These are phyloP conservation scores for Nakaseomyces delphensis DNA, from an alignment of 1,139 yeast genomes.

Conservation along the genomic window DNA sequence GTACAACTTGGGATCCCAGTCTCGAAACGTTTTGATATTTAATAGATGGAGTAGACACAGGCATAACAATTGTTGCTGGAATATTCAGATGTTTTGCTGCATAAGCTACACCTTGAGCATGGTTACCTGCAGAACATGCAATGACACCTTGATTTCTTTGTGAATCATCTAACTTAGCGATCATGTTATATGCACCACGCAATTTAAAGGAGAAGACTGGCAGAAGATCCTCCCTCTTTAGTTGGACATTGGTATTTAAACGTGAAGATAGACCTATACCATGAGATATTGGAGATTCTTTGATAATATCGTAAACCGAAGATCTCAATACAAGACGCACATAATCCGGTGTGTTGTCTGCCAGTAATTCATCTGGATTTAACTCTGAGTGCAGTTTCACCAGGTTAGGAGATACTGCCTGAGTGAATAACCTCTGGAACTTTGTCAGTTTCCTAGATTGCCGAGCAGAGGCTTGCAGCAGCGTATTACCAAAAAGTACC, in stretches of 20 bases:
- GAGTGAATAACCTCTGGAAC: background rate
- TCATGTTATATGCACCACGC: constrained; percentile 96
- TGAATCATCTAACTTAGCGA: constrained; percentile 68
- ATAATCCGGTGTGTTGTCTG: constrained; percentile 81
- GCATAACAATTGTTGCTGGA: constrained; percentile 97
- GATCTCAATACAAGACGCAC: constrained; percentile 83
- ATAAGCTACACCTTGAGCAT: constrained; percentile 97
- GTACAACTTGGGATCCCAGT: constrained; percentile 87
- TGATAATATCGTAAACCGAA: constrained; percentile 86
- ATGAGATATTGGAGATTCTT: constrained; percentile 75
- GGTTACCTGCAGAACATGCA: constrained; percentile 98
- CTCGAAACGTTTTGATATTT: constrained; percentile 85
- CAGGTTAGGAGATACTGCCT: constrained; percentile 18
- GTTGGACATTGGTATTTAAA: constrained; percentile 58
- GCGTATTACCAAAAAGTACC: constrained; percentile 5
- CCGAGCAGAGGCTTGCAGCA: constrained; percentile 6
- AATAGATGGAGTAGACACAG: constrained; percentile 91
- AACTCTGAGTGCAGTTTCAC: constrained; percentile 31
- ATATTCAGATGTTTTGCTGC: constrained; percentile 78
- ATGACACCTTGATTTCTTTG: constrained; percentile 79
- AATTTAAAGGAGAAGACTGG: constrained; percentile 95
- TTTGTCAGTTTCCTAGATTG: background rate
- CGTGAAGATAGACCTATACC: constrained; percentile 72
- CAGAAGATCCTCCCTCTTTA: constrained; percentile 85
- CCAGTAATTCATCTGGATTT: constrained; percentile 41